Base-by-base conservation (phyloP, 139 green algal genomes). In the Volvox reticuliferus region DNA sequence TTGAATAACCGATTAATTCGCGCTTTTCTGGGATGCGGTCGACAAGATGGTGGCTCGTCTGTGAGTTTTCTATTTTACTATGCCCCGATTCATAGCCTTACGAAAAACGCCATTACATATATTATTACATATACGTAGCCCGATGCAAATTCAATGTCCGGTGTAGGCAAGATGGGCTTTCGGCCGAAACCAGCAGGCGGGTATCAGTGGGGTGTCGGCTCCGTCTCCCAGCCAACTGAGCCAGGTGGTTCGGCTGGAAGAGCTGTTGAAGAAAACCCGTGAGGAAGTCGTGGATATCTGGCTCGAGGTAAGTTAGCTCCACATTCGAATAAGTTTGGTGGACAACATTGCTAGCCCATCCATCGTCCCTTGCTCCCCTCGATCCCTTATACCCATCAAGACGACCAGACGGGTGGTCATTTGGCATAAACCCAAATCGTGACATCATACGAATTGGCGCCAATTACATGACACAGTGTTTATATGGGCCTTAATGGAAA, bases 241-340 rank as follows among this genome's bases (percentile, higher is more conserved):
- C 12, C 86, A 93, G 71, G 35, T 93, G 6, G 84, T 93, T 22
- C 26, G 69, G 71, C n/a, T 93, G 37, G 87, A 92, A 0, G 76
- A 93, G 63, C 37, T 93, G 16, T 6, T 77, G 3, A 69, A 86
- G 2, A 84, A 81, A 22, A 91, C 26, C 63, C 65, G 71, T 1
- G 88, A 92, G n/a, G 91, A 93, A 83, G 76, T 93, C 1, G 78
- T 63, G 2, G 87, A 88, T 0, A 93, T 93, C 63, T 93, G 91
- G 91, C 77, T 92, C 1, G 62, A 50, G 81, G 81, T 87, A 62
- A 84, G 44, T 55, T 55, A 55, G 44, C 44, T 14, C 44, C 44
- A 5, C 44, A 55, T 55, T n/a, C n/a, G n/a, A n/a, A 9, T 55
- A 55, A 55, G 5, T 55, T 55, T 55, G 44, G 9, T 55, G 44